These are phyloP conservation scores for Coffea humblotiana DNA, from an alignment of 305 asterid species.

Conservation along the genomic window DNA sequence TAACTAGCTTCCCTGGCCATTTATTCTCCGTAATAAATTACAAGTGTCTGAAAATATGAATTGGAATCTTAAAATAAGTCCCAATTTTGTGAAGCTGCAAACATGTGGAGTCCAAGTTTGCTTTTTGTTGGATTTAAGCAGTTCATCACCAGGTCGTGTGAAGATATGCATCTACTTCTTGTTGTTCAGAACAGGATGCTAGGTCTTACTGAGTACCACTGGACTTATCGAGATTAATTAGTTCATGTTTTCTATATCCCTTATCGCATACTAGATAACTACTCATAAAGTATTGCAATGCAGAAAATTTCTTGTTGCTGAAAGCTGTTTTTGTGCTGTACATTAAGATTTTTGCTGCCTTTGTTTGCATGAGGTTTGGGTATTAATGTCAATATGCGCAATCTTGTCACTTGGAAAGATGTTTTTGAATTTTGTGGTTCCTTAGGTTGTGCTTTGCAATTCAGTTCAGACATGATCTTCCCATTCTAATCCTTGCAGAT, in stretches of 20 bases:
- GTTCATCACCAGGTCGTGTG: neutral
- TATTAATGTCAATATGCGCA: neutral
- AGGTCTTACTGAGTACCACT: too few species aligned
- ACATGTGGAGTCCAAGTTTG: neutral
- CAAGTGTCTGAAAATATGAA: neutral
- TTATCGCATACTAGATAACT: too few species aligned
- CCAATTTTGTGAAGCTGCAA: neutral
- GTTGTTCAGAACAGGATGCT: too few species aligned
- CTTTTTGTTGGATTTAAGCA: too few species aligned
- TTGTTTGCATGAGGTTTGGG: neutral
- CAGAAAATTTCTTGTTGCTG: neutral
- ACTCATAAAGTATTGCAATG: neutral
- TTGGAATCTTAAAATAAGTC: neutral
- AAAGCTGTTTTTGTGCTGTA: neutral
- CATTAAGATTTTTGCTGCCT: neutral
- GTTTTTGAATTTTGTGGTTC: neutral
- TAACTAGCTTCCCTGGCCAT: neutral
- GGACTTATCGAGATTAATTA: too few species aligned
- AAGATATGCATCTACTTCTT: neutral
- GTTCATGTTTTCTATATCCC: too few species aligned
- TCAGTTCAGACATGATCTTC: neutral
- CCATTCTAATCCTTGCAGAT: conserved; percentile 14
- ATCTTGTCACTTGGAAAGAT: neutral
- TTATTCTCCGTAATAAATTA: neutral
- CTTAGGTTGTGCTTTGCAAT: neutral